Percentiles rank a stretch among this genome's conserved stretches.
Evolutionary conservation across 768 basidiomycete genomes (phyloP).

Genomic region (Mycena capillaripes): DNA sequence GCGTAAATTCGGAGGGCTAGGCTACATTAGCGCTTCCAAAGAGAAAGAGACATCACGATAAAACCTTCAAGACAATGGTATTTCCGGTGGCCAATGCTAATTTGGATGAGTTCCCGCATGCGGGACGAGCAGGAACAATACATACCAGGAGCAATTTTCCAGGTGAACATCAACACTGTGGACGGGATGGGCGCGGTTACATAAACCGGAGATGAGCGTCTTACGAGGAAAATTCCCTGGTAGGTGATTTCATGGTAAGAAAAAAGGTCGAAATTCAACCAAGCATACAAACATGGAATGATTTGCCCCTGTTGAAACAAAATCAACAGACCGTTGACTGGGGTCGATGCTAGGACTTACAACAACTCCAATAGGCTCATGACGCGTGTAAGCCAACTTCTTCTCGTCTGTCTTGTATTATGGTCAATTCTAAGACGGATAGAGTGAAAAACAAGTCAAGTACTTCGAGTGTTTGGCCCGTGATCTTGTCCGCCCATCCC

Average conservation of each 20-base stretch:
- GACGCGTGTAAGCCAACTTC: conserved; percentile 72
- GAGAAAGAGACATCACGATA: too few relatives aligned
- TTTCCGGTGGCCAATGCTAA: conserved; percentile 89
- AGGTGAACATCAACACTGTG: conserved; percentile 71
- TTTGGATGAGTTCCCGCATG: too few relatives aligned
- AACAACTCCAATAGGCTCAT: conserved; percentile 71
- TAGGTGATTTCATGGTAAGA: conserved; percentile 35
- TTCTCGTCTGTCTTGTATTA: conserved; percentile 57
- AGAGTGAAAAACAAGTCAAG: too few relatives aligned
- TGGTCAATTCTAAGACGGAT: too few relatives aligned
- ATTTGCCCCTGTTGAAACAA: conserved; percentile 42
- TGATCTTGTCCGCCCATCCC: conserved; percentile 73
- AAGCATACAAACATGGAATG: conserved; percentile 40
- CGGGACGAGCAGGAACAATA: too few relatives aligned
- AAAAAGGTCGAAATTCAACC: not conserved
- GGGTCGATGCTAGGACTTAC: conserved; percentile 34
- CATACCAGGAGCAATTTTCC: conserved; percentile 88
- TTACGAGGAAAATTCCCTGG: conserved; percentile 76
- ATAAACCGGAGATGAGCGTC: conserved; percentile 13
- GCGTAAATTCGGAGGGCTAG: conserved; percentile 81
- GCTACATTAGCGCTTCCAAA: not conserved
- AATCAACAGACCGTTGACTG: not conserved
- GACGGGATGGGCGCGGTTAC: conserved; percentile 10
- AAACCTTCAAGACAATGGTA: conserved; percentile 78
- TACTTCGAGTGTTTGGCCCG: conserved; percentile 67